Evolutionary conservation across 495 filamentous ascomycete genomes (phyloP).

Genomic region (Xylaria grammica): DNA sequence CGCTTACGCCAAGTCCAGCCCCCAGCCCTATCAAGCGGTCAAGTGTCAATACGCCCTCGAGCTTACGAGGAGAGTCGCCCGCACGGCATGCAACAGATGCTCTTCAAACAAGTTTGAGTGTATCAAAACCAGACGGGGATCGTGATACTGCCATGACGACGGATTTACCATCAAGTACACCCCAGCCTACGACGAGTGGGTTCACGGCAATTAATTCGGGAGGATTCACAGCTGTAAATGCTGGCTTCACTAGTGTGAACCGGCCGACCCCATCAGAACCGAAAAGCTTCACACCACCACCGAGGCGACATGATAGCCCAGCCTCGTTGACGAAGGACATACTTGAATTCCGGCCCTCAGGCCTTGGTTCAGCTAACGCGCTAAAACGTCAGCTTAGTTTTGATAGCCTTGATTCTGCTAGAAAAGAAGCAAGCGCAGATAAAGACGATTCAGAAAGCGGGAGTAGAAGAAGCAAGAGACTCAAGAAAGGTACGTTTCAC

Average conservation of each 20-base stretch:
- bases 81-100: conserved; percentile 70
- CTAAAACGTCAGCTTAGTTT: conserved; percentile 86
- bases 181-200: conserved; percentile 54
- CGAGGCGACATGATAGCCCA: conserved; percentile 57
- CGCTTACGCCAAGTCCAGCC: conserved; percentile 89
- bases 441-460: conserved; percentile 71
- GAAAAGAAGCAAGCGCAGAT: conserved; percentile 62
- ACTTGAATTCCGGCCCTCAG: conserved; percentile 62
- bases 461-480: conserved; percentile 86
- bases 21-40: conserved; percentile 84
- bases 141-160: conserved; percentile 56
- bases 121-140: conserved; percentile 50
- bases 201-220: conserved; percentile 79
- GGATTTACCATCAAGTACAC: conserved; percentile 52
- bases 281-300: conserved; percentile 49
- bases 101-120: conserved; percentile 68
- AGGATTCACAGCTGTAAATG: conserved; percentile 52
- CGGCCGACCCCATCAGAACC: conserved; percentile 45
- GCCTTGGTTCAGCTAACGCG: conserved; percentile 56
- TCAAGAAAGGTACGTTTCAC: conserved; percentile 77
- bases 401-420: conserved; percentile 65
- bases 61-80: conserved; percentile 69
- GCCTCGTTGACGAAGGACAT: conserved; percentile 60
- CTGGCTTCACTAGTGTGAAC: conserved; percentile 82
- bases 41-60: conserved; percentile 70